A percentile compares a stretch with the other conserved stretches of the same genome.
Evolutionary conservation across 2,329 filamentous ascomycete genomes (phyloP).

Genomic region (Colletotrichum sp.): DNA sequence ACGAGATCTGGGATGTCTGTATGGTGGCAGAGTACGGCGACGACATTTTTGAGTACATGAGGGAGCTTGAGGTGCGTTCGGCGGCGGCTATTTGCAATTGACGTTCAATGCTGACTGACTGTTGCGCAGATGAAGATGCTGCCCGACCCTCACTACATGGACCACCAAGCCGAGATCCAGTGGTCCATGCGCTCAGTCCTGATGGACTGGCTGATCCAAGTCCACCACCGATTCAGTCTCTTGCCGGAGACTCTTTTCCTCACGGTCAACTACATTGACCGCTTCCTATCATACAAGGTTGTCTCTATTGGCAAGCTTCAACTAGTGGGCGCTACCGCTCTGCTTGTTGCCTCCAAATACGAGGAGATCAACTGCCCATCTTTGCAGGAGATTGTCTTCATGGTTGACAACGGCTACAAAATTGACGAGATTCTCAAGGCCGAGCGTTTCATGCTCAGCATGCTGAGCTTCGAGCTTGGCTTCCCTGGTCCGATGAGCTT

Average conservation of each 20-base stretch:
- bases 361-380: constrained; percentile 99
- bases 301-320: constrained; percentile 95
- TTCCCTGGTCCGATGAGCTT: constrained; percentile 99
- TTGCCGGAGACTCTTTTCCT: constrained; percentile 95
- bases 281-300: constrained; percentile 92
- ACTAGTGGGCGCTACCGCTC: constrained; percentile 92
- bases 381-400: constrained; percentile 93
- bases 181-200: constrained; percentile 98
- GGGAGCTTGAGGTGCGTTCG: constrained; percentile 76
- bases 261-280: constrained; percentile 95
- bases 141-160: constrained; percentile 95
- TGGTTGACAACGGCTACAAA: constrained; percentile 93
- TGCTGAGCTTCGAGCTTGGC: constrained; percentile 93
- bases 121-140: constrained; percentile 71
- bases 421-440: constrained; percentile 95
- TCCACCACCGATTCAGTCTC: constrained; percentile 88
- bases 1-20: constrained; percentile 90
- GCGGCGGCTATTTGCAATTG: neutral
- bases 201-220: constrained; percentile 98
- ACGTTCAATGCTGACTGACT: constrained; percentile 27
- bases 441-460: constrained; percentile 96
- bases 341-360: constrained; percentile 96
- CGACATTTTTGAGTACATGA: constrained; percentile 95
- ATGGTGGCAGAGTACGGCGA: constrained; percentile 98
- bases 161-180: constrained; percentile 93